Conservation (phyloP, 1,139 yeast genomes). For the Taphrina communis region DNA sequence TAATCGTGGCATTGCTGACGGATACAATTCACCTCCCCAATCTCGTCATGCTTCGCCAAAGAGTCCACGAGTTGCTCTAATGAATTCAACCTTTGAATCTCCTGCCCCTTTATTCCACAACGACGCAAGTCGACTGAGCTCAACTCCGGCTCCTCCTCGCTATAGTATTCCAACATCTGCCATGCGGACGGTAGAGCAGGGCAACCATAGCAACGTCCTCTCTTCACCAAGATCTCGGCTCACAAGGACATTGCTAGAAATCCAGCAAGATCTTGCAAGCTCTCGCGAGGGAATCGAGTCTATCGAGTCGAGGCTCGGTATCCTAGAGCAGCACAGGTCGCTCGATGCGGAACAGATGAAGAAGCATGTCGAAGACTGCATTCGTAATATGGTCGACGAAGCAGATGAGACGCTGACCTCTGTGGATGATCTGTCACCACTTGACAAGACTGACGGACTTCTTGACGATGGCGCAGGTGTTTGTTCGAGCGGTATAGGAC, state of each 20-base stretch:
- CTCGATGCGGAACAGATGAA: slow-evolving; percentile 4
- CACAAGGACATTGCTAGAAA: slow-evolving; percentile 11
- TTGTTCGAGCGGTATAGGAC: background rate
- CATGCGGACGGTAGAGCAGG: background rate
- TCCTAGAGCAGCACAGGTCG: slow-evolving; percentile 8
- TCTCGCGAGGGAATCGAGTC: slow-evolving; percentile 26
- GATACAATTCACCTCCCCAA: slow-evolving; percentile 28
- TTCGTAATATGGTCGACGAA: slow-evolving; percentile 21
- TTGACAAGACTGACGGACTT: background rate
- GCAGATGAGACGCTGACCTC: background rate
- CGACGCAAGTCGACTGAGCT: background rate
- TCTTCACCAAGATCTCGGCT: slow-evolving; percentile 19
- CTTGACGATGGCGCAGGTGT: background rate
- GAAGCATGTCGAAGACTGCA: slow-evolving; percentile 20
- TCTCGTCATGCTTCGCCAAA: slow-evolving; percentile 22
- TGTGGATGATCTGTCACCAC: background rate
- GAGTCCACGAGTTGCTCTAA: background rate
- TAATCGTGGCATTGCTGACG: slow-evolving; percentile 6
- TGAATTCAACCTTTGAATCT: background rate
- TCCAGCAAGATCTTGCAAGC: slow-evolving; percentile 18
- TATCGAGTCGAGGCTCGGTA: slow-evolving; percentile 14
- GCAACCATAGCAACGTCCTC: background rate
- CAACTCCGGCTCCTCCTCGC: background rate
- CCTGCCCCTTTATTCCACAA: background rate
- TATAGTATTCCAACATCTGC: background rate